Conservation (phyloP, 106 monocot genomes). For the Hemerocallis citrina region DNA sequence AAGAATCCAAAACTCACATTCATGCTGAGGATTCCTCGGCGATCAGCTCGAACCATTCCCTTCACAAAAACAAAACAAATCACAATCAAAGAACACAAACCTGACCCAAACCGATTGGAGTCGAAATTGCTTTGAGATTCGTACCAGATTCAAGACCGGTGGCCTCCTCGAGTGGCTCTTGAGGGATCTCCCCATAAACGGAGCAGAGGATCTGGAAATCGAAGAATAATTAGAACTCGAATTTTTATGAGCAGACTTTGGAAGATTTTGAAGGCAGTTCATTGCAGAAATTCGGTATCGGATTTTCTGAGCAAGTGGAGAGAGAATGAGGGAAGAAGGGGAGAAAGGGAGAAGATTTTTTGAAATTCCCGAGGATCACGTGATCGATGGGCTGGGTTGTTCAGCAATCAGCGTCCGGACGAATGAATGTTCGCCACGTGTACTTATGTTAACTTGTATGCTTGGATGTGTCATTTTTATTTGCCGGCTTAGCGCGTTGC, state of each 20-base stretch:
- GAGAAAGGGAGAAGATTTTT: not conserved
- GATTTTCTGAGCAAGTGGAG: not conserved
- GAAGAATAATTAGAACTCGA: too few relatives aligned
- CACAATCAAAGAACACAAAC: not conserved
- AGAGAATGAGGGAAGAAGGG: not conserved
- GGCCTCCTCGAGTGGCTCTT: slow-evolving; percentile 10
- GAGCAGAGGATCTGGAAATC: slow-evolving; percentile 19
- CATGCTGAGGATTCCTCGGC: slow-evolving; percentile 16
- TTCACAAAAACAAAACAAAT: slow-evolving; percentile 9
- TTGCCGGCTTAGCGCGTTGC: too few relatives aligned
- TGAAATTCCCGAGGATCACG: too few relatives aligned
- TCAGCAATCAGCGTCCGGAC: too few relatives aligned
- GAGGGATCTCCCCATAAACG: not conserved
- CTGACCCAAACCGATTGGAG: not conserved
- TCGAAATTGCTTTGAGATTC: not conserved
- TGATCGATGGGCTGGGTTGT: too few relatives aligned
- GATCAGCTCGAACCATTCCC: slow-evolving; percentile 30
- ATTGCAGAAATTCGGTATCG: not conserved
- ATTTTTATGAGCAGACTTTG: slow-evolving; percentile 13
- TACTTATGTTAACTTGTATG: too few relatives aligned
- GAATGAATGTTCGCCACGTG: too few relatives aligned
- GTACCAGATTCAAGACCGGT: slow-evolving; percentile 26
- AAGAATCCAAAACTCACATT: slow-evolving; percentile 20
- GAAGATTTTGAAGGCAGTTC: slow-evolving; percentile 32
- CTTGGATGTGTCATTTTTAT: too few relatives aligned